Percentiles rank a stretch among this genome's conserved stretches.
Conservation (phyloP, 2,329 filamentous ascomycete genomes). For the Onygenales sp. region DNA sequence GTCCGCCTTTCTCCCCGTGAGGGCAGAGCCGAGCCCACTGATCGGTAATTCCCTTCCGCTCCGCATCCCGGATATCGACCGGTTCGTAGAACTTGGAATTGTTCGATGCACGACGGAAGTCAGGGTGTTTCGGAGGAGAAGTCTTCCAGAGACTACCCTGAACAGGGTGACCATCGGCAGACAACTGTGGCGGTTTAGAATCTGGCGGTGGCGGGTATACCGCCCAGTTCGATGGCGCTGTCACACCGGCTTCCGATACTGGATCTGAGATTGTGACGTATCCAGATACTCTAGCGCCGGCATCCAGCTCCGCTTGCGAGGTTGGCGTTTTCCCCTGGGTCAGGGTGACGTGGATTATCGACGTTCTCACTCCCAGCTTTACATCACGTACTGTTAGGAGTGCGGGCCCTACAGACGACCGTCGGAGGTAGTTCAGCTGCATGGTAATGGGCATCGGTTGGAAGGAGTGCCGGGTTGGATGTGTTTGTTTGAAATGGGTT, state of each 20-base stretch:
- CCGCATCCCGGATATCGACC: background rate
- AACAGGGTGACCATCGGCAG: background rate
- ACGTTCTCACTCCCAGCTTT: background rate
- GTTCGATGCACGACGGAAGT: background rate
- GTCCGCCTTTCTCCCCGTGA: background rate
- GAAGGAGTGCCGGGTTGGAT: background rate
- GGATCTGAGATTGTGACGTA: slow-evolving; percentile 1
- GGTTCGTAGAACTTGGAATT: slow-evolving; percentile 1
- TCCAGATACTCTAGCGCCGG: background rate
- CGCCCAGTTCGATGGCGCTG: background rate
- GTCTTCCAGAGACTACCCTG: background rate
- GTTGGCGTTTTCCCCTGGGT: background rate
- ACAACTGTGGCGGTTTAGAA: background rate
- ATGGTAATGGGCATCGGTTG: slow-evolving; percentile 1
- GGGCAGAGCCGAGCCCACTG: background rate
- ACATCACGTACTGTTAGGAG: slow-evolving; percentile 1
- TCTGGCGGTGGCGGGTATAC: slow-evolving; percentile 1
- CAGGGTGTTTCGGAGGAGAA: background rate
- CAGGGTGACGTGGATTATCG: background rate
- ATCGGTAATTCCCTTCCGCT: background rate
- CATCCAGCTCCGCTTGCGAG: background rate
- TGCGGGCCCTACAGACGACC: background rate
- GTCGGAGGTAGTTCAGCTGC: slow-evolving; percentile 1
- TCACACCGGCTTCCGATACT: background rate
- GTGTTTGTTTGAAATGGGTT: slow-evolving; percentile 1